A percentile compares a stretch with the other conserved stretches of the same genome.
Evolutionary conservation across 805 yeast genomes (phyloP).

Genomic region (Zygoascus biomembranicola): DNA sequence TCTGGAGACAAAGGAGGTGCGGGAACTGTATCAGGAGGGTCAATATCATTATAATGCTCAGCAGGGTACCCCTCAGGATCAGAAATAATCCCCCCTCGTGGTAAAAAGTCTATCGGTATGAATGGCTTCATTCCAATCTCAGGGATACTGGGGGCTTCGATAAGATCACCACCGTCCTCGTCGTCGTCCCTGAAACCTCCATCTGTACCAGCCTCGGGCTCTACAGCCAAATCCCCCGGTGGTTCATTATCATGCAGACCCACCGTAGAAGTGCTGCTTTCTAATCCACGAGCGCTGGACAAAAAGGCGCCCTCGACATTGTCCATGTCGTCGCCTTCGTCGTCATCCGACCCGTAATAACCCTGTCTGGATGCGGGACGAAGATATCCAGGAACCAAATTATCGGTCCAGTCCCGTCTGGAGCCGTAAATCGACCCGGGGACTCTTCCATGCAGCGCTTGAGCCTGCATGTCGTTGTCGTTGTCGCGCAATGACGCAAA

Average conservation of each 20-base stretch:
- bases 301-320: slow-evolving; percentile 3
- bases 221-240: neutral
- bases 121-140: slow-evolving; percentile 7
- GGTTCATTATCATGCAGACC: slow-evolving; percentile 4
- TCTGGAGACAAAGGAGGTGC: neutral
- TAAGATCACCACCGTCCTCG: neutral
- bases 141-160: neutral
- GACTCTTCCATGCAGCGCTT: slow-evolving; percentile 9
- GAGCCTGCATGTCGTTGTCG: slow-evolving; percentile 3
- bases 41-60: neutral
- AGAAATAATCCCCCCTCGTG: neutral
- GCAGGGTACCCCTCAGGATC: neutral
- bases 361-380: neutral
- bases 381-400: slow-evolving; percentile 2
- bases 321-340: slow-evolving; percentile 7
- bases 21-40: neutral
- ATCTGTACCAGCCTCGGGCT: neutral
- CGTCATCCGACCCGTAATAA: slow-evolving; percentile 5
- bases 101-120: slow-evolving; percentile 7
- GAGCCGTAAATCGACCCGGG: slow-evolving; percentile 12
- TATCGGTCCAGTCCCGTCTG: slow-evolving; percentile 10
- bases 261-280: slow-evolving; percentile 9
- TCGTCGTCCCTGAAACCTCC: neutral
- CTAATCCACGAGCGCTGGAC: neutral
- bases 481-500: slow-evolving; percentile 23